Evolutionary conservation across 805 yeast species (phyloP), one percentile per base, ranked within the genome.

Genomic region (Candida krabiensis): DNA sequence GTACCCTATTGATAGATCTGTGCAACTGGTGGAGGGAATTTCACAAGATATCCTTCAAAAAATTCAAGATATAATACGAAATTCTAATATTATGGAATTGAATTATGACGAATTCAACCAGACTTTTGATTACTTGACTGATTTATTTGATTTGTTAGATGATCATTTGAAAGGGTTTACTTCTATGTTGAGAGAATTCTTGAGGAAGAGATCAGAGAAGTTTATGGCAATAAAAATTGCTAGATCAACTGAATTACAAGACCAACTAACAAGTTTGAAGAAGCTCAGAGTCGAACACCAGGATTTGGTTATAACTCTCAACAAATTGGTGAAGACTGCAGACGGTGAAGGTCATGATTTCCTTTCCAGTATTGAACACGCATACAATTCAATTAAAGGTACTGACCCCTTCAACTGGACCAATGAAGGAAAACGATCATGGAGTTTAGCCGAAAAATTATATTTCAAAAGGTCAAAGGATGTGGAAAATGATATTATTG

Each of bases 181-280:
- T 2, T 73, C 77, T 35, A 55, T 84, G 29, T 76, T 87, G 0
- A 72, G 97, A 39, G 96, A 90, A 43, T 60, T 85, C 3, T 67
- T 86, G 28, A 68, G 96, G 46, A 85, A 80, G 50, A 64, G 93
- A 29, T 77, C 79, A 7, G 91, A 85, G 38, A 80, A 79, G 42
- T 83, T 83, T 53, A 71, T 83, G 11, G 73, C 81, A 16, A 75
- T 87, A 15, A 76, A 80, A 40, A 67, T 88, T 8, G 66, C 65
- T n/a, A 70, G 79, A 7, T 63, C 71, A 2, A 50, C 46, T 1
- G 54, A 44, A 12, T 37, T 77, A 18, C 69, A 64, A 41, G 72
- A 71, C 1, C 61, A 79, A 21, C 35, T 83, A 1, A 64, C 59
- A 1, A 65, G 67, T 22, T 46, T 83, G 1, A 52, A 51, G 4